phyloP scores from a whole-genome alignment of 1,139 yeast species.

The Sugiyamaella novakii region DNA sequence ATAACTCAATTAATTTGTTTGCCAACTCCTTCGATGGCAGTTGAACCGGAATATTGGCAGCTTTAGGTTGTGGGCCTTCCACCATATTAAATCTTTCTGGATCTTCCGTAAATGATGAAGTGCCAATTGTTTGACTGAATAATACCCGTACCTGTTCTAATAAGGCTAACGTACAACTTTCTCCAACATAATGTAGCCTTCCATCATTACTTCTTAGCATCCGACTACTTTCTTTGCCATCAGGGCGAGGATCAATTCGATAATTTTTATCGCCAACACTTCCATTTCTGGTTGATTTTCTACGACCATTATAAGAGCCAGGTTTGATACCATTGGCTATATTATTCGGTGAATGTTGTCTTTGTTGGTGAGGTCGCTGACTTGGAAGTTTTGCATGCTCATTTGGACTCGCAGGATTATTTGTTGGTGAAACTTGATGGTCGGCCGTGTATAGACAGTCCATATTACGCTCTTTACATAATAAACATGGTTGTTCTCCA shows the following conservation, averaged over 20 bases:
- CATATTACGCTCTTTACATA: constrained; percentile 28
- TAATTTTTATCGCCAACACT: constrained; percentile 1
- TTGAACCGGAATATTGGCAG: constrained; percentile 33
- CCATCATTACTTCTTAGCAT: constrained; percentile 18
- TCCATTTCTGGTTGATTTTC: not conserved
- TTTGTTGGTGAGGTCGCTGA: not conserved
- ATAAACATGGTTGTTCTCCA: constrained; percentile 33
- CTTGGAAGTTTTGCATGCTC: not conserved
- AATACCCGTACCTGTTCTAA: constrained; percentile 41
- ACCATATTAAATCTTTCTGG: constrained; percentile 43
- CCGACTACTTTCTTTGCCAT: constrained; percentile 18
- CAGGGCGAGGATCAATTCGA: constrained; percentile 12
- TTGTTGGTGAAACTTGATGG: not conserved
- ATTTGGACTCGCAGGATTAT: constrained; percentile 1
- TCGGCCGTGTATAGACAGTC: constrained; percentile 13
- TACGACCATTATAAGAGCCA: not conserved
- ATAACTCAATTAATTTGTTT: constrained; percentile 40
- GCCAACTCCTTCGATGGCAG: constrained; percentile 42
- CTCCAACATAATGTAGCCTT: constrained; percentile 41
- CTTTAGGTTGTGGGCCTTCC: constrained; percentile 40
- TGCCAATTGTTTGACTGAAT: constrained; percentile 38
- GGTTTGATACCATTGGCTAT: not conserved
- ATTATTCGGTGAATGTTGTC: not conserved
- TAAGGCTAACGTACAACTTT: constrained; percentile 42
- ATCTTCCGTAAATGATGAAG: constrained; percentile 44